Conservation (phyloP, 768 basidiomycete genomes). For the Phlegmacium glaucopus region DNA sequence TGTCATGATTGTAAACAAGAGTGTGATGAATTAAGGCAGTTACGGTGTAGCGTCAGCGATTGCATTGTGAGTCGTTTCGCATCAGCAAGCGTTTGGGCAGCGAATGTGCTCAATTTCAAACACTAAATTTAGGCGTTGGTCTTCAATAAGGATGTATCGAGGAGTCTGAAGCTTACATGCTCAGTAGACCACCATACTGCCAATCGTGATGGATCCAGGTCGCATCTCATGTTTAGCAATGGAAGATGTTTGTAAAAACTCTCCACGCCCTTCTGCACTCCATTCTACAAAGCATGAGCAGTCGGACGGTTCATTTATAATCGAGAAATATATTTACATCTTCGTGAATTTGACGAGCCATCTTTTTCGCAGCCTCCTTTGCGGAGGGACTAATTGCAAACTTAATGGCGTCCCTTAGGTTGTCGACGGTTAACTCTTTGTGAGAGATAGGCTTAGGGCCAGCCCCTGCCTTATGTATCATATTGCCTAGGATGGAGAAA, state of each 20-base stretch:
- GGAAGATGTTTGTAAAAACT: constrained; percentile 61
- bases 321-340: constrained; percentile 34
- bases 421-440: constrained; percentile 44
- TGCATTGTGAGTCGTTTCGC: constrained; percentile 39
- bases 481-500: constrained; percentile 39
- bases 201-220: constrained; percentile 45
- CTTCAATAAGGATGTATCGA: background rate
- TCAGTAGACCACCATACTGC: constrained; percentile 60
- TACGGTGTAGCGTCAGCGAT: constrained; percentile 48
- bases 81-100: constrained; percentile 47
- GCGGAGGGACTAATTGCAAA: constrained; percentile 44
- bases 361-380: constrained; percentile 41
- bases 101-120: constrained; percentile 50
- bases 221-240: constrained; percentile 60
- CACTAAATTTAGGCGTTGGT: constrained; percentile 28
- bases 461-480: constrained; percentile 59
- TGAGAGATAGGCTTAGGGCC: constrained; percentile 60
- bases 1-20: background rate
- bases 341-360: constrained; percentile 47
- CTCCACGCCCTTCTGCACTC: constrained; percentile 43
- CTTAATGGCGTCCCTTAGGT: constrained; percentile 49
- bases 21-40: background rate
- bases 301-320: background rate
- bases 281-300: constrained; percentile 32
- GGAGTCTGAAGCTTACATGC: constrained; percentile 29